Conservation (phyloP, 2,329 filamentous ascomycete species). For the Trichoderma asperellum region DNA sequence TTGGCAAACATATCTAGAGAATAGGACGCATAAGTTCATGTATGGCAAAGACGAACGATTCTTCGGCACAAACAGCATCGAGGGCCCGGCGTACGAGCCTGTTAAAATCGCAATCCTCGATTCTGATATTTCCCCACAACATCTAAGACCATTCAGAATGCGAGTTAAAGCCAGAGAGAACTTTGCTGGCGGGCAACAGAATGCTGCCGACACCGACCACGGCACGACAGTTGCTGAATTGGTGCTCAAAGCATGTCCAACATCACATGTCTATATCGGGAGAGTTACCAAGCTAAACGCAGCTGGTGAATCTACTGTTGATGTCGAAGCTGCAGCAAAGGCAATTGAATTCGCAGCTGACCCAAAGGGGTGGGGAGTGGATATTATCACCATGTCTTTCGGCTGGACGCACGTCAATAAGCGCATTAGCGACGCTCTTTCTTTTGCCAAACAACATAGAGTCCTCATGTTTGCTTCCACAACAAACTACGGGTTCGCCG, state of each 20-base stretch:
- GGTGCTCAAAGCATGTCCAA: constrained; percentile 8
- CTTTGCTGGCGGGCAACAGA: not conserved
- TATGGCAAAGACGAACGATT: not conserved
- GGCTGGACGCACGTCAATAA: not conserved
- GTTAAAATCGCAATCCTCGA: not conserved
- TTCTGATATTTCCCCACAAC: not conserved
- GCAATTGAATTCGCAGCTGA: not conserved
- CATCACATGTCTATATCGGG: not conserved
- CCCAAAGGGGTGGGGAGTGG: not conserved
- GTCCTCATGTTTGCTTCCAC: constrained; percentile 12
- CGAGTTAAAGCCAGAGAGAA: not conserved
- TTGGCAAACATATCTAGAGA: not conserved
- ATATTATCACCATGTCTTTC: constrained; percentile 15
- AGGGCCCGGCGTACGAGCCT: not conserved
- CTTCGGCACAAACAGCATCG: not conserved
- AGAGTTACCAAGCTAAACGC: not conserved
- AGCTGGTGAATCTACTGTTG: not conserved
- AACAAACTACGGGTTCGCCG: not conserved
- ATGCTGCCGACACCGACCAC: not conserved
- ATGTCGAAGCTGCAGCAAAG: not conserved
- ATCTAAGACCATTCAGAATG: not conserved
- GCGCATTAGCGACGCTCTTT: not conserved
- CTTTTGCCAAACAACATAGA: not conserved
- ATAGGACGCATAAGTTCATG: not conserved
- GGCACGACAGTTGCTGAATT: not conserved